Evolutionary conservation across 2,329 filamentous ascomycete species (phyloP).

Genomic region (Scedosporium dehoogii): DNA sequence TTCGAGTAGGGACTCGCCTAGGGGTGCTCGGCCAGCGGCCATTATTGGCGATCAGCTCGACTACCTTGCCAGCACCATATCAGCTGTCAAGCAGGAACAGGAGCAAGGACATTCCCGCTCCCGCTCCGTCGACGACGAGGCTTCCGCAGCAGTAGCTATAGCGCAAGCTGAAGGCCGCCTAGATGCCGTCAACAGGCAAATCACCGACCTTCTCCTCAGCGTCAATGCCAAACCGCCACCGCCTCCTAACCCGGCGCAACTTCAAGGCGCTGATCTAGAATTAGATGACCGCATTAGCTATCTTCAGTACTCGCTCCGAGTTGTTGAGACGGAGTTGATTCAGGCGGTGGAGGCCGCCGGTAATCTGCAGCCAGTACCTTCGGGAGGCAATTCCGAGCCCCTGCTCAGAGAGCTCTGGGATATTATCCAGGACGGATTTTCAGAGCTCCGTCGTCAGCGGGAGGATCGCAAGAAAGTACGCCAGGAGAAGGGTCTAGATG

Average conservation of each 20-base stretch:
- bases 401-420: conserved; percentile 47
- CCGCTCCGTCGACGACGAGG: conserved; percentile 9
- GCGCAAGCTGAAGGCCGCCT: conserved; percentile 44
- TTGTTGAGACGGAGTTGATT: conserved; percentile 33
- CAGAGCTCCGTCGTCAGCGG: conserved; percentile 43
- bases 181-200: conserved; percentile 51
- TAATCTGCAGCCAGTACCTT: conserved; percentile 18
- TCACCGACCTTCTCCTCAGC: conserved; percentile 47
- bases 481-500: conserved; percentile 44
- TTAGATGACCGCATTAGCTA: conserved; percentile 60
- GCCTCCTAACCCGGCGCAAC: conserved; percentile 40
- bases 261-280: conserved; percentile 31
- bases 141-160: conserved; percentile 8
- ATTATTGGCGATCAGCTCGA: conserved; percentile 50
- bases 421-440: conserved; percentile 39
- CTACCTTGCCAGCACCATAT: conserved; percentile 59
- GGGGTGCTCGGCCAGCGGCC: conserved; percentile 30
- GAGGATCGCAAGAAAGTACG: conserved; percentile 42
- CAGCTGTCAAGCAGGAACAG: conserved; percentile 49
- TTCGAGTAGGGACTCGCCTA: conserved; percentile 15
- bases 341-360: conserved; percentile 22
- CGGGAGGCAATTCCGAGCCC: conserved; percentile 42
- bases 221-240: conserved; percentile 39
- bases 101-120: conserved; percentile 19
- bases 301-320: conserved; percentile 50